Evolutionary conservation across 306 rosid species (phyloP).

Genomic region (Quercus mongolica): DNA sequence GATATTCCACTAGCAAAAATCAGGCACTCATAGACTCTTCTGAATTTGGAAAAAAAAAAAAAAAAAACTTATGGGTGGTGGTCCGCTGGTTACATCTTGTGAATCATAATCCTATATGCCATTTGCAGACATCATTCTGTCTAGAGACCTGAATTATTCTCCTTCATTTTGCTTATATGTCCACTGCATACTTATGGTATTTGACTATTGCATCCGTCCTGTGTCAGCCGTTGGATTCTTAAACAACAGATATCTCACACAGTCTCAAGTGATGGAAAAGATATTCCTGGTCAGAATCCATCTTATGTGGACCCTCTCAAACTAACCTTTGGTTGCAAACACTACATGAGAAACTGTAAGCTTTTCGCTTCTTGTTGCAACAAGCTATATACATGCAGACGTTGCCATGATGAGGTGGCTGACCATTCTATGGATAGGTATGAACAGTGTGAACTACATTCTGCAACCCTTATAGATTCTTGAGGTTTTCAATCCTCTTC

Average conservation of each 20-base stretch:
- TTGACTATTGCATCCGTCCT: slow-evolving; percentile 25
- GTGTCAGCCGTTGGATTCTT: slow-evolving; percentile 87
- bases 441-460: not conserved
- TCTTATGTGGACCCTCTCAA: slow-evolving; percentile 68
- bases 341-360: slow-evolving; percentile 92
- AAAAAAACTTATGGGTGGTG: not conserved
- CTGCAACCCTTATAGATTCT: not conserved
- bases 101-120: not conserved
- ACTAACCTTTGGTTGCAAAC: slow-evolving; percentile 70
- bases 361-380: slow-evolving; percentile 84
- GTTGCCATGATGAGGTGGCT: slow-evolving; percentile 79
- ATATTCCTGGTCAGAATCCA: slow-evolving; percentile 63
- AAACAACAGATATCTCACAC: slow-evolving; percentile 49
- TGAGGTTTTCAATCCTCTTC: slow-evolving; percentile 5
- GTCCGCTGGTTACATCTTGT: not conserved
- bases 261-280: slow-evolving; percentile 42
- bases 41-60: not conserved
- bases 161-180: not conserved
- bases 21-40: not conserved
- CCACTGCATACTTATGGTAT: not conserved
- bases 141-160: not conserved
- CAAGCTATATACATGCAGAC: slow-evolving; percentile 74
- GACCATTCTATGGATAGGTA: slow-evolving; percentile 80
- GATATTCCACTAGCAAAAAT: slow-evolving; percentile 6
- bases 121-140: not conserved